Evolutionary conservation across 1,139 yeast species (phyloP), one percentile per base, ranked within the genome.

Genomic region (Pichia inconspicua): DNA sequence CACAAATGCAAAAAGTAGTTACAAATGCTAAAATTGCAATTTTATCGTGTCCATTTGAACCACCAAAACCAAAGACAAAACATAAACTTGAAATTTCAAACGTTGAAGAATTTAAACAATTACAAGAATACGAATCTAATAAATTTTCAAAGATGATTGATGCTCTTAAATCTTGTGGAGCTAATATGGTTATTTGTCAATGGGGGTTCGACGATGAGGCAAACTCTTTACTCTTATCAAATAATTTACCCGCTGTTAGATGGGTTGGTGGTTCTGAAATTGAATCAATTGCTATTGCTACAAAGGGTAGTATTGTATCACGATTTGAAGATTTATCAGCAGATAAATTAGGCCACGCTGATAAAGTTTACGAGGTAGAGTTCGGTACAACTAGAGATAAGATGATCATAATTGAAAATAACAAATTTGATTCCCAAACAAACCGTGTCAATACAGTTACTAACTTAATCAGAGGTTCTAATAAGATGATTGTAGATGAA

Each of bases 141-240:
- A 90, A 88, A 66, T 94, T 92, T 64, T 80, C 75, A 64, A 89
- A 87, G 65, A 92, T 94, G 98, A 89, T 92, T 54, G 77, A 83
- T 53, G 72, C 75, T 53, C 95, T 92, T 48, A 90, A 94, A 69
- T 78, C 76, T 25, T 76, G 96, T 0, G 98, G 98, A 35, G 98
- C 99, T 35, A 92, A 90, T 65, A 80, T 90, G 46, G 98, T 92
- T 50, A 94, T 95, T 39, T 92, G 98, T 71, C 99, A 92, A 72
- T 92, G 98, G 98, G 99, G 99, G 14, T 94, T 94, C 63, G 98
- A 94, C 66, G 99, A 94, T 67, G 98, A 94, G 71, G 98, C 98
- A 41, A 94, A 92, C 69, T 97, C 94, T 67, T 72, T 92, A 63
- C 75, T 92, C 54, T 73, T 90, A 59, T 87, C 94, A 59, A 88